Percentiles rank a stretch among this genome's conserved stretches.
phyloP scores from a whole-genome alignment of 1,284 basidiomycete genomes.

The Ceratobasidium sp. region DNA sequence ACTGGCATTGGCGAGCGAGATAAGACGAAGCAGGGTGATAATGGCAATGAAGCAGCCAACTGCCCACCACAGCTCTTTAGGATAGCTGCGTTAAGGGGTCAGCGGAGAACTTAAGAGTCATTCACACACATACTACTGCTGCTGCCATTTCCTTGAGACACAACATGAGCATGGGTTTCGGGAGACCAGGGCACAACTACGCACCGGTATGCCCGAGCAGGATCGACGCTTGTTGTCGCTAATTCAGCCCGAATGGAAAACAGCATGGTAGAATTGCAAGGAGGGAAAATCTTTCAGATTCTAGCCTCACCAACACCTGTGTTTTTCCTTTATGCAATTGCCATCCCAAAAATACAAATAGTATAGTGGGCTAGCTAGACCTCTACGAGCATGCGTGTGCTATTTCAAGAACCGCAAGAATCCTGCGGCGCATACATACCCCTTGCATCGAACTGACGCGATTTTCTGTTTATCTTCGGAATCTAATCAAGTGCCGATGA shows the following conservation, averaged over 20 bases:
- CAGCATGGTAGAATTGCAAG: slow-evolving; percentile 7
- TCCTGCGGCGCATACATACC: slow-evolving; percentile 13
- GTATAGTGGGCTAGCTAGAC: background rate
- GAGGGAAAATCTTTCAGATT: slow-evolving; percentile 7
- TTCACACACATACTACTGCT: background rate
- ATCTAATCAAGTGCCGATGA: slow-evolving; percentile 7
- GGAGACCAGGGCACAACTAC: background rate
- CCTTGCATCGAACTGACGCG: background rate
- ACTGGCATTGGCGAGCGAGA: slow-evolving; percentile 48
- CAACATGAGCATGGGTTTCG: background rate
- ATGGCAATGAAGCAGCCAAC: slow-evolving; percentile 55
- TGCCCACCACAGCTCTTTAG: slow-evolving; percentile 33
- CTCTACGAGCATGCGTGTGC: slow-evolving; percentile 20
- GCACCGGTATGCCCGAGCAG: slow-evolving; percentile 28
- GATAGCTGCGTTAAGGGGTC: slow-evolving; percentile 16
- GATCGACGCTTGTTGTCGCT: slow-evolving; percentile 1
- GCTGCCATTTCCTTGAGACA: slow-evolving; percentile 11
- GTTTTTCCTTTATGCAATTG: background rate
- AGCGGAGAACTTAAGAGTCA: background rate
- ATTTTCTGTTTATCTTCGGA: background rate
- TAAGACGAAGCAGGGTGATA: slow-evolving; percentile 55
- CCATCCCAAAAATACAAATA: slow-evolving; percentile 8
- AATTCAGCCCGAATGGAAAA: background rate
- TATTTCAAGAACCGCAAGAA: slow-evolving; percentile 31
- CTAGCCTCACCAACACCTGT: too few species aligned